Evolutionary conservation across 208 protist species (phyloP), one percentile per base, ranked within the genome.

Genomic region (Leishmania arabica): DNA sequence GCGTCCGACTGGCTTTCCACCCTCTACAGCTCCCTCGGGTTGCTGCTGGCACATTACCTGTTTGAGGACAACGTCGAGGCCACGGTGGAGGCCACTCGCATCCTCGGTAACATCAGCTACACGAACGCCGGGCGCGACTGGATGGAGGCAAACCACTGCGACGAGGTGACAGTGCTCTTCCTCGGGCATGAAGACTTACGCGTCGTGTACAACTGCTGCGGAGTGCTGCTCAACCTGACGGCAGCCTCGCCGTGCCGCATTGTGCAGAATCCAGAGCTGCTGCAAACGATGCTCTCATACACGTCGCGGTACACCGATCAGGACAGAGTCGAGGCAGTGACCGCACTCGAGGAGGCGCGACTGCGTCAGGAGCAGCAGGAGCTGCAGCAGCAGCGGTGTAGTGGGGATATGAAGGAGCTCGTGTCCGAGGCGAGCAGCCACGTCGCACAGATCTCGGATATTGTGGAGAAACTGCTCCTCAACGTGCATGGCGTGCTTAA

Each of bases 161-260:
- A 96, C 83, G 93, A 96, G 85, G 90, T 96, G n/a, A 74, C 90
- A 24, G 84, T 95, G 19, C 73, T 96, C 17, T 95, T 96, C 77
- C 86, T 94, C 51, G 91, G 91, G 2, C 93, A 96, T 75, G 91
- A 95, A 77, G 93, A 96, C 78, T 85, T 92, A 27, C 91, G 93
- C 34, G 79, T 96, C 56, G 91, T 93, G 65, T 96, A 95, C 83
- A 95, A 95, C 87, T 95, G 90, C 79, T 94, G 92, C 76, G 93
- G 93, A 37, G 80, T 95, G 15, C 54, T 96, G 62, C 89, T 96
- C 6, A 96, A 96, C 84, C 80, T 96, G 42, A 95, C 89, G 24
- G 93, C 93, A 11, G 91, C 89, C 8, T 91, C 88, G 64, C 79
- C 77, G n/a, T 96, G 93, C 81, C 91, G 90, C 60, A 78, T 93